Conservation (phyloP, 2,329 filamentous ascomycete species). For the Nemania bipapillata region DNA sequence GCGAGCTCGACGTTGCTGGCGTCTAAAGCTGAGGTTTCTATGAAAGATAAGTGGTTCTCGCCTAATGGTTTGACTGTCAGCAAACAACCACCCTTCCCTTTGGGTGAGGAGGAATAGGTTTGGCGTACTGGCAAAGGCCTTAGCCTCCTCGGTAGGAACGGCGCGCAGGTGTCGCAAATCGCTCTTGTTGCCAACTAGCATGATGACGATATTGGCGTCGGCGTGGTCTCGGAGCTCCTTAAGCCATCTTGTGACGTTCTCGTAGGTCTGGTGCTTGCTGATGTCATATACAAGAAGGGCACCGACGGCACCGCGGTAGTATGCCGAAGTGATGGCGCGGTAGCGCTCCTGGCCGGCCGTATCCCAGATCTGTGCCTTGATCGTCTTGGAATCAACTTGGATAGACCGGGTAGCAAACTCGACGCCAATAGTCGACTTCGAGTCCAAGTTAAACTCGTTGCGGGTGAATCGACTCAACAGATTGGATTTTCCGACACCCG, state of each 20-base stretch:
- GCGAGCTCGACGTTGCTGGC: constrained; percentile 99
- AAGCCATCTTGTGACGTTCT: constrained; percentile 98
- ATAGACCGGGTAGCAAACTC: constrained; percentile 99
- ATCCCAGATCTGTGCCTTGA: constrained; percentile 99
- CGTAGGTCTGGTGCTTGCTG: constrained; percentile 99
- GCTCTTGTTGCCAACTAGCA: constrained; percentile 99
- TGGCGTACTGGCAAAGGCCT: constrained; percentile 89
- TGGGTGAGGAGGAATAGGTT: neutral
- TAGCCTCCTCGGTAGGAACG: constrained; percentile 97
- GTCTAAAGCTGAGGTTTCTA: constrained; percentile 98
- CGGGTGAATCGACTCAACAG: constrained; percentile 98
- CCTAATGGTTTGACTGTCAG: constrained; percentile 64
- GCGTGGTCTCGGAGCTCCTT: constrained; percentile 98
- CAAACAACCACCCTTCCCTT: constrained; percentile 29
- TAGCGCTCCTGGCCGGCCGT: constrained; percentile 98
- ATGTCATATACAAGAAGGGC: constrained; percentile 99
- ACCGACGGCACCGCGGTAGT: constrained; percentile 97
- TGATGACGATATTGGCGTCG: constrained; percentile 99
- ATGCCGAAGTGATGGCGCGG: constrained; percentile 97
- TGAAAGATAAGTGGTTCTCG: constrained; percentile 98
- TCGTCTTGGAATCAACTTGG: constrained; percentile 98
- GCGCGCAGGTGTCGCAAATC: constrained; percentile 98
- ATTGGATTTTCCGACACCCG: constrained; percentile 99
- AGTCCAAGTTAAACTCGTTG: constrained; percentile 99
- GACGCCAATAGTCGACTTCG: constrained; percentile 99